Evolutionary conservation across 23 red algal genomes (phyloP).

Genomic region (Pyropia haitanensis): DNA sequence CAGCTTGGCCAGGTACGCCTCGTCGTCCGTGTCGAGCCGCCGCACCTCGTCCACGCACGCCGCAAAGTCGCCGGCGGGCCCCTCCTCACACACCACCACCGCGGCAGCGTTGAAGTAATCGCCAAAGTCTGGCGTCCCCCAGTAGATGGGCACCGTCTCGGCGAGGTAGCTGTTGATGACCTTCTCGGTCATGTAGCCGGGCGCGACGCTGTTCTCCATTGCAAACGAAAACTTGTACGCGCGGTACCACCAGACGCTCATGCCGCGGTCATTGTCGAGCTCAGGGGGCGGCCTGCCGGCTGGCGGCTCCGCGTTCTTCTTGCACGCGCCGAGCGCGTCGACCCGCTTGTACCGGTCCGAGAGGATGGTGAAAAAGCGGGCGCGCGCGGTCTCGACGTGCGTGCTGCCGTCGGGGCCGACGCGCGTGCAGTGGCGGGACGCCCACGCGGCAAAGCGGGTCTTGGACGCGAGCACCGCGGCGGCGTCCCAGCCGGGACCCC

Average conservation of each 20-base stretch:
- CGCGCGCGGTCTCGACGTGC: neutral
- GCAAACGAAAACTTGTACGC: slow-evolving; percentile 6
- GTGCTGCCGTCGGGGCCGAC: neutral
- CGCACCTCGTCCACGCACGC: neutral
- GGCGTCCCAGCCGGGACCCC: neutral
- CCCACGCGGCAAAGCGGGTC: neutral
- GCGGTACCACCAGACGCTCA: neutral
- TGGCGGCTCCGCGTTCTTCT: neutral
- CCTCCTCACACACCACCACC: neutral
- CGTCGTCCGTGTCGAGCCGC: neutral
- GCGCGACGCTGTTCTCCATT: neutral
- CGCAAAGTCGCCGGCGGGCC: neutral
- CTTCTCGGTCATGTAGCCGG: slow-evolving; percentile 1
- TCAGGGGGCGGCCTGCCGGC: neutral
- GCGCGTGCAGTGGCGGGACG: neutral
- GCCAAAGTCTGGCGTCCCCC: neutral
- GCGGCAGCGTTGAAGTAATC: neutral
- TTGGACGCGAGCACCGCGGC: neutral
- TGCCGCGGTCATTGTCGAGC: neutral
- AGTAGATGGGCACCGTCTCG: slow-evolving; percentile 1
- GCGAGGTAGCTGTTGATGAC: slow-evolving; percentile 1
- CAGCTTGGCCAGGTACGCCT: slow-evolving; percentile 1
- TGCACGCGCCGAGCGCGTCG: neutral
- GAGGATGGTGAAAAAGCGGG: neutral
- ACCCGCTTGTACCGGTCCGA: neutral